These are phyloP conservation scores for Coccomyxa subellipsoidea DNA, from an alignment of 163 green algal genomes.

Conservation along the genomic window DNA sequence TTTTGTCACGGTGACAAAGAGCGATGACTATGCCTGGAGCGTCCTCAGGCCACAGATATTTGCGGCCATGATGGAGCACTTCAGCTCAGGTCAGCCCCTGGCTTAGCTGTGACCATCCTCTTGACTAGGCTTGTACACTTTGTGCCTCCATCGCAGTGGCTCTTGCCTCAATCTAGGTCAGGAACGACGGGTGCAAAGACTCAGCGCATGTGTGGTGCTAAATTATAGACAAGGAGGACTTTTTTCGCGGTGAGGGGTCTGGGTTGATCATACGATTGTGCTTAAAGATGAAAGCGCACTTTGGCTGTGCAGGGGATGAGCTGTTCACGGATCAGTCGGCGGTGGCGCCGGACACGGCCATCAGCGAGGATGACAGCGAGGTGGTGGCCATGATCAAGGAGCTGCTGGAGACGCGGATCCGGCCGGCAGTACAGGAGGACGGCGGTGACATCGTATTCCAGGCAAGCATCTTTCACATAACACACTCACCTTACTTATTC, in stretches of 20 bases:
- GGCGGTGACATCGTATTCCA: conserved; percentile 94
- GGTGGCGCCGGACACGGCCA: conserved; percentile 46
- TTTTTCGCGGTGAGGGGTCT: no score
- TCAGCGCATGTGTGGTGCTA: no score
- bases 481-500: no score
- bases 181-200: no score
- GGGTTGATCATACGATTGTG: no score
- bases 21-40: conserved; percentile 73
- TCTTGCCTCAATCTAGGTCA: no score
- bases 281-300: no score
- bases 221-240: no score
- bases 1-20: conserved; percentile 96
- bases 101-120: not conserved
- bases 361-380: conserved; percentile 65
- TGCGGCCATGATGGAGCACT: conserved; percentile 96
- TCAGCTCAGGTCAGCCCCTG: conserved; percentile 46
- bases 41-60: conserved; percentile 96
- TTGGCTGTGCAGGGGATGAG: conserved; percentile 33
- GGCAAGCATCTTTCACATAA: not conserved
- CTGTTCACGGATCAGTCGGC: conserved; percentile 64
- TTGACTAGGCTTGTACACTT: not conserved
- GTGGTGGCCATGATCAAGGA: conserved; percentile 99
- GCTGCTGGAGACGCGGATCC: conserved; percentile 96
- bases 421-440: conserved; percentile 93
- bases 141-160: not conserved